Evolutionary conservation across 2,329 filamentous ascomycete genomes (phyloP), one percentile per base, ranked within the genome.

Genomic region (Scedosporium minutisporum): DNA sequence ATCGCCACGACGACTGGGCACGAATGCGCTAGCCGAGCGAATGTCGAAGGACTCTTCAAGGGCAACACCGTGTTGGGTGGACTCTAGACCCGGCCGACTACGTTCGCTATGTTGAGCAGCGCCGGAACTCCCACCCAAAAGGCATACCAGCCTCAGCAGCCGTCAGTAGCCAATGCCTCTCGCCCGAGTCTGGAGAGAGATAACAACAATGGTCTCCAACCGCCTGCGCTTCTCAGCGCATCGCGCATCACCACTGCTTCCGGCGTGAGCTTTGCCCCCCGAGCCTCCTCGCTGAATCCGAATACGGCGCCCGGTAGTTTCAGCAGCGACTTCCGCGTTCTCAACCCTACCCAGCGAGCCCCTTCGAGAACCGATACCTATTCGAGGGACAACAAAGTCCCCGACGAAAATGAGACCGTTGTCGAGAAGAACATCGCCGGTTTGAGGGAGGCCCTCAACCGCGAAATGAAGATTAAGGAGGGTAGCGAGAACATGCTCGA

Each of bases 401-500:
- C 90, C 67, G 85, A 87, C 61, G 83, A 85, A 64, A 75, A 74
- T 69, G 67, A 78, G 68, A 65, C 72, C 16, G 82, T 81, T 9
- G 82, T 86, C 14, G 91, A 96, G 72, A 87, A 91, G 74, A 83
- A 86, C 48, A 86, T 96, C 69, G 83, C 87, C 23, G 80, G 85
- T 60, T 82, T 97, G 65, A 87, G 89, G 70, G 93, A 97, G 69
- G 85, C 88, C 70, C 88, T 99, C 66, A 93, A 92, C 68, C 93
- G 96, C 70, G 96, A 99, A 77, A 87, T 93, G 77, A 97, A 97
- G 80, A 97, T 99, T 72, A 97, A 96, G 75, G 90, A 93, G 69
- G 95, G 95, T 21, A 97, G 93, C 63, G 95, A 99, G 79, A 99
- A 99, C 73, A 87, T 99, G 84, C 81, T 99, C 46, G 95, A 99